Evolutionary conservation across 2,329 filamentous ascomycete genomes (phyloP).

Genomic region (Alternaria ventricosa): DNA sequence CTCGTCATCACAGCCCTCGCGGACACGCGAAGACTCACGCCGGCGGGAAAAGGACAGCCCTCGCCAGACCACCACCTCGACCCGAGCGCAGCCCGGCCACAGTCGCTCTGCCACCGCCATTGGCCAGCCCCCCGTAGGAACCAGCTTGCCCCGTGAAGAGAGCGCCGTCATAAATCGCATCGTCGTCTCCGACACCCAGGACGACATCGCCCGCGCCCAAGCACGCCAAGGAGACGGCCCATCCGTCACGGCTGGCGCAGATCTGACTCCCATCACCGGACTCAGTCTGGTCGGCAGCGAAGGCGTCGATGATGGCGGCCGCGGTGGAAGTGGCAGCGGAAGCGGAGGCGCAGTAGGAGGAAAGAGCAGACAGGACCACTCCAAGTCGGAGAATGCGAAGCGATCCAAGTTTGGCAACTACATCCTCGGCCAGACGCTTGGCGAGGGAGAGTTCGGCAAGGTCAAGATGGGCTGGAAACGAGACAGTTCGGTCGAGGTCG

Average conservation of each 20-base stretch:
- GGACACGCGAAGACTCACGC: constrained; percentile 46
- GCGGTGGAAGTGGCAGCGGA: constrained; percentile 39
- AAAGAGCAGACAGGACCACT: constrained; percentile 65
- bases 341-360: constrained; percentile 51
- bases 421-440: constrained; percentile 91
- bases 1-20: constrained; percentile 34
- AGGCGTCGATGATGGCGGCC: constrained; percentile 56
- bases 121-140: constrained; percentile 60
- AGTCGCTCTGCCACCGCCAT: constrained; percentile 58
- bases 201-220: constrained; percentile 74
- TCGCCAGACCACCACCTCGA: constrained; percentile 37
- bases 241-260: constrained; percentile 51
- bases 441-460: constrained; percentile 98
- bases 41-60: constrained; percentile 58
- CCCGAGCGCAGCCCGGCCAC: constrained; percentile 47
- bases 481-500: constrained; percentile 89
- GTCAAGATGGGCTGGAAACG: constrained; percentile 99
- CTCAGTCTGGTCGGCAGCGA: constrained; percentile 59
- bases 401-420: constrained; percentile 94
- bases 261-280: constrained; percentile 56
- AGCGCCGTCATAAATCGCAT: constrained; percentile 81
- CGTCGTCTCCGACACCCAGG: constrained; percentile 75
- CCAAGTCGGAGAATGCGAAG: constrained; percentile 64
- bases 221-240: constrained; percentile 70
- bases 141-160: constrained; percentile 71